Evolutionary conservation across 2,329 filamentous ascomycete genomes (phyloP).

Genomic region (Neospermospora avenae): DNA sequence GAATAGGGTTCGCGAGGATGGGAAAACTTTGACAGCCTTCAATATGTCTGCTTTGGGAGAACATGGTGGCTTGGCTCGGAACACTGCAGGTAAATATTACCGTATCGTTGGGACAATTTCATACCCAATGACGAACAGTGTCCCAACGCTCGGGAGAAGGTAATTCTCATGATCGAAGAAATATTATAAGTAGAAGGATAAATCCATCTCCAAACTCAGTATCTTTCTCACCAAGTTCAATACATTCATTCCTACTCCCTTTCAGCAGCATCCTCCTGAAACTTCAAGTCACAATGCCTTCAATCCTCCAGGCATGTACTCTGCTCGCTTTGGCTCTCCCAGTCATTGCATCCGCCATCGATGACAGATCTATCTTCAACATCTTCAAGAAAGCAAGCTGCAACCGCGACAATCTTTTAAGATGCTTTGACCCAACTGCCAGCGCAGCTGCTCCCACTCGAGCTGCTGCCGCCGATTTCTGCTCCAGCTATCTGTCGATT

Average conservation of each 20-base stretch:
- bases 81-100: background rate
- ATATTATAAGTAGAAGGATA: background rate
- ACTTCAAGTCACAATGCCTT: background rate
- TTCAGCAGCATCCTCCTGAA: background rate
- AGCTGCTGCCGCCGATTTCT: background rate
- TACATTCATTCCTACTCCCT: background rate
- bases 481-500: background rate
- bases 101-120: no score
- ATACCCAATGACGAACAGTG: no score
- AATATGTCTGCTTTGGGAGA: background rate
- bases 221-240: background rate
- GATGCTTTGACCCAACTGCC: background rate
- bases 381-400: background rate
- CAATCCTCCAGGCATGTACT: background rate
- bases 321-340: background rate
- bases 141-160: background rate
- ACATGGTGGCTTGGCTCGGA: background rate
- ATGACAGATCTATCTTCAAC: background rate
- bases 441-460: background rate
- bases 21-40: background rate
- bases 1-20: no score
- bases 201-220: background rate
- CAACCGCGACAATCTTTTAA: background rate
- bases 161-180: background rate
- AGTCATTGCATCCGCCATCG: background rate